A percentile compares a stretch with the other conserved stretches of the same genome.
phyloP scores from a whole-genome alignment of 192 early-diverging fungal species.

The Backusella mclennaniae region DNA sequence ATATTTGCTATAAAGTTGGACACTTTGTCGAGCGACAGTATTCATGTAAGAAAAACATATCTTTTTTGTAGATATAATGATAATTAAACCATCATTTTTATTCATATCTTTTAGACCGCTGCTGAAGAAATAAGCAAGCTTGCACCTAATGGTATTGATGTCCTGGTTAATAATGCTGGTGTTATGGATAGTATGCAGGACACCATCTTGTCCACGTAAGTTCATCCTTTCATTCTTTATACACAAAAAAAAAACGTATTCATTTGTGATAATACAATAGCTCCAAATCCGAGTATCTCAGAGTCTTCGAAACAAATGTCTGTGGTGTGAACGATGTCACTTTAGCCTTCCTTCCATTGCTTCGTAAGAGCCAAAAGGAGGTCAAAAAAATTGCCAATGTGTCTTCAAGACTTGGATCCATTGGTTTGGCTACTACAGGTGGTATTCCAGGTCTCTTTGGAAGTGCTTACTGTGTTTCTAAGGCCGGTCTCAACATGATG shows the following conservation, averaged over 20 bases:
- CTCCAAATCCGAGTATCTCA: neutral
- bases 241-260: neutral
- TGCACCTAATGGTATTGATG: slow-evolving; percentile 31
- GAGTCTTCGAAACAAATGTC: slow-evolving; percentile 35
- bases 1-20: slow-evolving; percentile 27
- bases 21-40: neutral
- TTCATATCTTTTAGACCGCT: slow-evolving; percentile 8
- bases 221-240: neutral
- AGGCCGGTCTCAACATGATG: slow-evolving; percentile 27
- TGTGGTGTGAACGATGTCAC: slow-evolving; percentile 22
- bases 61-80: neutral
- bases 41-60: slow-evolving; percentile 18
- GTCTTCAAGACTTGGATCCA: slow-evolving; percentile 33
- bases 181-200: neutral
- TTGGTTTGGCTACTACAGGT: neutral
- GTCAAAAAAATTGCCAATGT: slow-evolving; percentile 31
- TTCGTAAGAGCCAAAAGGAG: slow-evolving; percentile 11
- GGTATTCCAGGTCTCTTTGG: neutral
- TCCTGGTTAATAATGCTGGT: slow-evolving; percentile 37
- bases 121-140: slow-evolving; percentile 15
- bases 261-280: slow-evolving; percentile 2
- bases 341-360: slow-evolving; percentile 12
- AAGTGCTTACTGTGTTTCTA: slow-evolving; percentile 21
- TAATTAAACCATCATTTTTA: neutral
- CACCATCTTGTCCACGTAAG: slow-evolving; percentile 8